These are phyloP conservation scores for Arthrobotrys megalospora DNA, from an alignment of 2,329 filamentous ascomycete species.

Conservation along the genomic window DNA sequence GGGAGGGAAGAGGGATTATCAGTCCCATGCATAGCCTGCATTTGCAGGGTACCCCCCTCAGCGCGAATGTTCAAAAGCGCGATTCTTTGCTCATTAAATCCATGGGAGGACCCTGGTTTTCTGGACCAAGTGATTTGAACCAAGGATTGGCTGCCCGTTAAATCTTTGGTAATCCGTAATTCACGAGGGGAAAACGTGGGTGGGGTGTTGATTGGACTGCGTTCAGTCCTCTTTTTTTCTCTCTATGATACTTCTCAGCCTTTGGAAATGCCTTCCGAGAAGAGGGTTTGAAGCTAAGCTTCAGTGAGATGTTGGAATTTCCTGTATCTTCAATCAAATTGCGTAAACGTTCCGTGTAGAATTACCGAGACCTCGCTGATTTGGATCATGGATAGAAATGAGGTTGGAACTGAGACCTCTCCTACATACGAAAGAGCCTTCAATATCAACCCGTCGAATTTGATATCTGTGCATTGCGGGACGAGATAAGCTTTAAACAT, in stretches of 20 bases:
- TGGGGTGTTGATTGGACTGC: constrained; percentile 21
- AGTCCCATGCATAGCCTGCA: constrained; percentile 10
- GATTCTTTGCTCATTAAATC: constrained; percentile 16
- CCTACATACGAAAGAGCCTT: not conserved
- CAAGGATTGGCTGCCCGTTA: constrained; percentile 16
- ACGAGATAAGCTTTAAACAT: constrained; percentile 22
- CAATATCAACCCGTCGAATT: constrained; percentile 11
- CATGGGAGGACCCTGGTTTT: not conserved
- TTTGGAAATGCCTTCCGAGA: constrained; percentile 22
- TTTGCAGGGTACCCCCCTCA: constrained; percentile 38
- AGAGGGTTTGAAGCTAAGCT: not conserved
- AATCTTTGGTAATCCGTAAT: constrained; percentile 25
- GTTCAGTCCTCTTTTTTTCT: constrained; percentile 3
- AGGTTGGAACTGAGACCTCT: constrained; percentile 19
- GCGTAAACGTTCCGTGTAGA: constrained; percentile 11
- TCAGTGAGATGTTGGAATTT: not conserved
- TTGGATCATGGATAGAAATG: not conserved
- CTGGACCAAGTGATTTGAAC: not conserved
- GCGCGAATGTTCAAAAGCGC: constrained; percentile 32
- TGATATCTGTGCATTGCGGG: constrained; percentile 17
- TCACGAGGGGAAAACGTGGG: constrained; percentile 45
- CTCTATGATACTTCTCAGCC: constrained; percentile 11
- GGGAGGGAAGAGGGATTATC: constrained; percentile 25
- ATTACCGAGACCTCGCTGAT: not conserved
- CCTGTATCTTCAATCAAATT: constrained; percentile 11